phyloP scores from a whole-genome alignment of 73 alveolate species.

The Tetrahymena malaccensis region DNA sequence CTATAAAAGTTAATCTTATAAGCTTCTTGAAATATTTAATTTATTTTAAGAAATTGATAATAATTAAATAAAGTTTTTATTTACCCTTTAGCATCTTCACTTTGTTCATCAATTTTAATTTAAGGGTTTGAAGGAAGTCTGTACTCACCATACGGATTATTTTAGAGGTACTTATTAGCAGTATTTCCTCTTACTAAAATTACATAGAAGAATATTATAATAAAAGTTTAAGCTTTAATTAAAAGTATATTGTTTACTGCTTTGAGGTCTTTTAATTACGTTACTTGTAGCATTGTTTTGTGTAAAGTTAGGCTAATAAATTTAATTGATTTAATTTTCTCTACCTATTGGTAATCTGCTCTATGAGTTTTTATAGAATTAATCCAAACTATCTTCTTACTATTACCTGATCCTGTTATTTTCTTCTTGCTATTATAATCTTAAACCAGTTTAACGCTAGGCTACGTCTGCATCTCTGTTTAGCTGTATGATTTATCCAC shows the following conservation, averaged over 20 bases:
- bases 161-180: not conserved
- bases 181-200: not conserved
- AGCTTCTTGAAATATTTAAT: too few species aligned
- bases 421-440: not conserved
- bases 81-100: not conserved
- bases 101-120: not conserved
- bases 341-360: not conserved
- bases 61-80: not conserved
- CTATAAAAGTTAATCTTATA: too few species aligned
- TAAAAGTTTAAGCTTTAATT: too few species aligned
- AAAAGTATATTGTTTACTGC: not conserved
- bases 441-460: not conserved
- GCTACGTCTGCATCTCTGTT: not conserved
- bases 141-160: not conserved
- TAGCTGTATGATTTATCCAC: not conserved
- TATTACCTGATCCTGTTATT: not conserved
- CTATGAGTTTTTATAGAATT: not conserved
- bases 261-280: not conserved
- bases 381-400: not conserved
- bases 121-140: not conserved
- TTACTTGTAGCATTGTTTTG: not conserved
- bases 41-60: not conserved
- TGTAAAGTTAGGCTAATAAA: not conserved
- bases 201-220: not conserved
- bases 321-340: not conserved